Conservation (phyloP, 768 basidiomycete genomes). For the Lenzites betulinus region DNA sequence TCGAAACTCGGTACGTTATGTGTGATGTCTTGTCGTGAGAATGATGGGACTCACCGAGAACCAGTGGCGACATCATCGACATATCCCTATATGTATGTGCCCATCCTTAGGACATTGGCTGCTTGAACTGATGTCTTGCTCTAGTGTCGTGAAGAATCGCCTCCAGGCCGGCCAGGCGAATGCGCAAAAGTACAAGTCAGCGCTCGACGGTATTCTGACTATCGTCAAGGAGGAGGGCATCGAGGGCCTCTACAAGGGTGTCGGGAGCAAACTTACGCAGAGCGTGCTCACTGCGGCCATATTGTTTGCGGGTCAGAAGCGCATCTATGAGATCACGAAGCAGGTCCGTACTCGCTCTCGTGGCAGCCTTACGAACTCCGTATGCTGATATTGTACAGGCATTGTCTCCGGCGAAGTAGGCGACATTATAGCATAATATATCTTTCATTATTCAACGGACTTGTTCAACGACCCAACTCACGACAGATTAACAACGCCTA, state of each 20-base stretch:
- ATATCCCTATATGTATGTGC: constrained; percentile 72
- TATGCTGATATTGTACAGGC: background rate
- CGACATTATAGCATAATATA: background rate
- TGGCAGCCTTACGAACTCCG: background rate
- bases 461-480: too few species aligned
- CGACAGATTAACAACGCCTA: too few species aligned
- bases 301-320: constrained; percentile 85
- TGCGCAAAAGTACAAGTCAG: constrained; percentile 72
- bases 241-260: constrained; percentile 85
- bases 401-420: background rate
- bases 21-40: background rate
- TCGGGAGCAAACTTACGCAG: constrained; percentile 86
- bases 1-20: constrained; percentile 74
- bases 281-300: constrained; percentile 93
- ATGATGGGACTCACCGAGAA: background rate
- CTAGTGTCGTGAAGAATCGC: constrained; percentile 72
- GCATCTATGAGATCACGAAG: constrained; percentile 76
- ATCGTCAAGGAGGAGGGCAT: constrained; percentile 81
- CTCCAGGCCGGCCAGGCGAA: constrained; percentile 73
- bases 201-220: constrained; percentile 72
- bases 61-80: constrained; percentile 54
- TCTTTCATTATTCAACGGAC: background rate
- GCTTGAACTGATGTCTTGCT: background rate
- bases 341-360: constrained; percentile 31
- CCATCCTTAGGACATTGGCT: background rate